Conservation (phyloP, 169 alveolate species). For the Cryptosporidium tyzzeri region DNA sequence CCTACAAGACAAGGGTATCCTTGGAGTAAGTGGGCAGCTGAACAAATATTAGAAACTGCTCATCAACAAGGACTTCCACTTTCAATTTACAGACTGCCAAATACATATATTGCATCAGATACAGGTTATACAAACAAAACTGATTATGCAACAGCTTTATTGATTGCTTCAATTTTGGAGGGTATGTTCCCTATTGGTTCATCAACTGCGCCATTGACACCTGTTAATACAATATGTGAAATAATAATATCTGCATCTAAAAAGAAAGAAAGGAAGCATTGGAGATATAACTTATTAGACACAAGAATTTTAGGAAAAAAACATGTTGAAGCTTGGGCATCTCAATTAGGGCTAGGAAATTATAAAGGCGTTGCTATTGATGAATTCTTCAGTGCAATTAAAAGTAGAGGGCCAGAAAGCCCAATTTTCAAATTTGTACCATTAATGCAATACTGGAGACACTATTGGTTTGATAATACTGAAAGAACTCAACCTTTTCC, state of each 20-base stretch:
- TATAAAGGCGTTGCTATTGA: slow-evolving; percentile 80
- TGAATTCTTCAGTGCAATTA: slow-evolving; percentile 79
- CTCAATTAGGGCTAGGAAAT: slow-evolving; percentile 77
- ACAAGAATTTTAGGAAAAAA: slow-evolving; percentile 77
- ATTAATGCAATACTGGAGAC: slow-evolving; percentile 80
- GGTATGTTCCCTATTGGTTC: slow-evolving; percentile 82
- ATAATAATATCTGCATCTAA: slow-evolving; percentile 80
- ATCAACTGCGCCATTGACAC: slow-evolving; percentile 83
- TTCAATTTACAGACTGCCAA: slow-evolving; percentile 81
- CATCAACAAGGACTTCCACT: slow-evolving; percentile 79
- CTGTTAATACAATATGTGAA: slow-evolving; percentile 80
- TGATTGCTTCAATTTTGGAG: slow-evolving; percentile 79
- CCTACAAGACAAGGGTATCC: slow-evolving; percentile 82
- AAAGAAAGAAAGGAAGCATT: slow-evolving; percentile 77
- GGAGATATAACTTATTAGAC: slow-evolving; percentile 81
- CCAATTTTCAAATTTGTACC: slow-evolving; percentile 83
- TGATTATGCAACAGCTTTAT: slow-evolving; percentile 82
- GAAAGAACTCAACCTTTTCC: slow-evolving; percentile 80
- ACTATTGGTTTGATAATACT: slow-evolving; percentile 79
- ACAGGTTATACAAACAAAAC: slow-evolving; percentile 83
- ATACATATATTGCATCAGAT: slow-evolving; percentile 80
- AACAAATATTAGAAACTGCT: slow-evolving; percentile 78
- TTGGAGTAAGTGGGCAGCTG: slow-evolving; percentile 85
- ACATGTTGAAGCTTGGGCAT: slow-evolving; percentile 79
- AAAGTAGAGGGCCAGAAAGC: slow-evolving; percentile 82